Conservation (phyloP, 2,329 filamentous ascomycete genomes). For the Beauveria scarabaeidicola region DNA sequence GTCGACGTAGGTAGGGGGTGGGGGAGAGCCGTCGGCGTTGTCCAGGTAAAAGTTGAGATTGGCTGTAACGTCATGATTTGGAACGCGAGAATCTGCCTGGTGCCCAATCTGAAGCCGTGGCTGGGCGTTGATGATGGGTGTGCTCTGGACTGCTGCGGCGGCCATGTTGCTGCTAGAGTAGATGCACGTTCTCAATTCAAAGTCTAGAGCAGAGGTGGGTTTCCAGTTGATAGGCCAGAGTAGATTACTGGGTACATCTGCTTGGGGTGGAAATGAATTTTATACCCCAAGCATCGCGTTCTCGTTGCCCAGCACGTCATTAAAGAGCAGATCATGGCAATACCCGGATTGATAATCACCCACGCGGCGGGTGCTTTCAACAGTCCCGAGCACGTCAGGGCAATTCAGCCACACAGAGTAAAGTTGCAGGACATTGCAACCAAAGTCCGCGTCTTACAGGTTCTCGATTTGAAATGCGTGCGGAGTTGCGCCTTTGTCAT, state of each 20-base stretch:
- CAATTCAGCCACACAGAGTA: neutral
- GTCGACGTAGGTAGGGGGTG: constrained; percentile 26
- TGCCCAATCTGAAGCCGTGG: constrained; percentile 10
- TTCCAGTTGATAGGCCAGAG: too few species aligned
- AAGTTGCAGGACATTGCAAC: neutral
- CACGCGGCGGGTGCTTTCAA: neutral
- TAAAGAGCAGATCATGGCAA: constrained; percentile 8
- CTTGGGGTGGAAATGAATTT: neutral
- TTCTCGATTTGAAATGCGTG: constrained; percentile 10
- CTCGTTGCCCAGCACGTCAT: constrained; percentile 19
- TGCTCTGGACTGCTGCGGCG: constrained; percentile 17
- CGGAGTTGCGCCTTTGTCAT: constrained; percentile 7
- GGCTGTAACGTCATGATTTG: constrained; percentile 24
- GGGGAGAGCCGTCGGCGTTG: constrained; percentile 33
- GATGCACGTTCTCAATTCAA: neutral
- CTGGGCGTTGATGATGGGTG: constrained; percentile 6
- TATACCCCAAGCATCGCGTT: neutral
- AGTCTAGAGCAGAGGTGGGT: too few species aligned
- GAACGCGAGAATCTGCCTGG: neutral
- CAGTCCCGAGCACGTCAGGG: neutral
- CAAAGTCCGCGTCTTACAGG: neutral
- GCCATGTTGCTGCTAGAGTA: constrained; percentile 15
- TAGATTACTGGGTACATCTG: neutral
- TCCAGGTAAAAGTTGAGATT: constrained; percentile 31
- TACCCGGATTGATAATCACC: constrained; percentile 19